A percentile compares a stretch with the other conserved stretches of the same genome.
phyloP scores from a whole-genome alignment of 2,329 filamentous ascomycete species.

The Colletotrichum sp. region DNA sequence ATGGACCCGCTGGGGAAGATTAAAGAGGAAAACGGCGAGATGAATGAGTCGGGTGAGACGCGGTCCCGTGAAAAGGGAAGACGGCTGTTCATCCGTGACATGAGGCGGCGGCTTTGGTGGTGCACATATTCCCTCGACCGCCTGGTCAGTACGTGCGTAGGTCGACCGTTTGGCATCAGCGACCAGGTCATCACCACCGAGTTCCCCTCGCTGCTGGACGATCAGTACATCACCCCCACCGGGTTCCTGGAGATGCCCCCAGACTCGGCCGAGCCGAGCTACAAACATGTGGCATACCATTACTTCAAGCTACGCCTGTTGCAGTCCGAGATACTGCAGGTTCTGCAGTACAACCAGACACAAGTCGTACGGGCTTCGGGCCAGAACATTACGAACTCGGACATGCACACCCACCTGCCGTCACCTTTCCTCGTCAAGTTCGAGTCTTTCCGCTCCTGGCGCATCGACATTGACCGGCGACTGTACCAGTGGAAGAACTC shows the following conservation, averaged over 20 bases:
- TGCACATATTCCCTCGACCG: constrained; percentile 94
- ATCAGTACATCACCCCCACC: constrained; percentile 81
- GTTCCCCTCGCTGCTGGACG: constrained; percentile 87
- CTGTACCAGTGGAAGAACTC: constrained; percentile 86
- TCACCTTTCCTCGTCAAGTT: constrained; percentile 87
- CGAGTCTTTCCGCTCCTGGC: constrained; percentile 86
- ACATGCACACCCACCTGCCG: constrained; percentile 78
- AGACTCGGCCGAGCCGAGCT: constrained; percentile 70
- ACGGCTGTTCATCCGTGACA: constrained; percentile 83
- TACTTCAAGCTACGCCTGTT: constrained; percentile 88
- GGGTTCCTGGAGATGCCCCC: constrained; percentile 71
- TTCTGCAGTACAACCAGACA: constrained; percentile 90
- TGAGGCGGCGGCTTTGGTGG: constrained; percentile 92
- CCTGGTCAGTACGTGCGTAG: constrained; percentile 93
- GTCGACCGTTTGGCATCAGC: constrained; percentile 91
- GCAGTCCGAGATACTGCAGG: constrained; percentile 94
- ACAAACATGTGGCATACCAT: constrained; percentile 90
- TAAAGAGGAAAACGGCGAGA: constrained; percentile 33
- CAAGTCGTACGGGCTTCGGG: constrained; percentile 74
- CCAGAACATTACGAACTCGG: constrained; percentile 69
- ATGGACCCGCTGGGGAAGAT: constrained; percentile 35
- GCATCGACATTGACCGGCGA: constrained; percentile 83
- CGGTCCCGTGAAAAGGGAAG: constrained; percentile 61
- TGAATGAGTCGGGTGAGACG: constrained; percentile 14
- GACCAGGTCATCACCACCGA: constrained; percentile 96